Base-by-base conservation (phyloP, 192 early-diverging fungal species). In the Gigaspora rosea region DNA sequence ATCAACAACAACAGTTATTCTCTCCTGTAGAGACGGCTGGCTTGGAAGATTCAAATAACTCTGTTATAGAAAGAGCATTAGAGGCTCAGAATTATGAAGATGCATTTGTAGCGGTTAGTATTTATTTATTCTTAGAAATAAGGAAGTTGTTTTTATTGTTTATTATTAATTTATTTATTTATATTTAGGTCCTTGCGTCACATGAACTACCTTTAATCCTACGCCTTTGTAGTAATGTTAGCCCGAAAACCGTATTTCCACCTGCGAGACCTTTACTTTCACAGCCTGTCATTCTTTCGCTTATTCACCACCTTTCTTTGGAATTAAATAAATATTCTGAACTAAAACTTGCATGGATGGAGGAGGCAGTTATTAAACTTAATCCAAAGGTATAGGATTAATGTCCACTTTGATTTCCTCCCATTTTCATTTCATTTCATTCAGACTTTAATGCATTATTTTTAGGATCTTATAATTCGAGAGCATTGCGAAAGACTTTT, bases 271-370 rank as follows among this genome's bases (percentile, higher is more conserved):
- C 79, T 1, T 68, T 59, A 18, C 35, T 86, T 13, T 82, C 80
- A 36, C 85, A 86, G 67, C 82, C 83, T 20, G 85, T 86, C 7
- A 62, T 86, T 13, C 57, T 86, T 47, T 83, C 85, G 0, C 69
- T 86, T 36, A 64, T 83, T 18, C 85, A 84, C 51, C 79, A 86
- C 33, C 75, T 86, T 10, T 78, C 82, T 8, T 77, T 81, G 13
- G 81, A 80, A 18, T 20, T 78, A 46, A 57, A 56, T 49, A 61
- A 68, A 48, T 64, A 57, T 20, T 22, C 49, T 15, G 76, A 77
- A 32, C 51, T 78, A 47, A 70, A 70, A 46, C 46, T 70, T 12
- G 27, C 47, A 18, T 77, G 79, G 79, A 50, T 77, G 27, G 68
- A 70, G 52, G 76, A 78, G 13, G 69, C 75, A 22, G 11, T 78